These are phyloP conservation scores for Salvia hispanica DNA, from an alignment of 257 asterid species.

Conservation along the genomic window DNA sequence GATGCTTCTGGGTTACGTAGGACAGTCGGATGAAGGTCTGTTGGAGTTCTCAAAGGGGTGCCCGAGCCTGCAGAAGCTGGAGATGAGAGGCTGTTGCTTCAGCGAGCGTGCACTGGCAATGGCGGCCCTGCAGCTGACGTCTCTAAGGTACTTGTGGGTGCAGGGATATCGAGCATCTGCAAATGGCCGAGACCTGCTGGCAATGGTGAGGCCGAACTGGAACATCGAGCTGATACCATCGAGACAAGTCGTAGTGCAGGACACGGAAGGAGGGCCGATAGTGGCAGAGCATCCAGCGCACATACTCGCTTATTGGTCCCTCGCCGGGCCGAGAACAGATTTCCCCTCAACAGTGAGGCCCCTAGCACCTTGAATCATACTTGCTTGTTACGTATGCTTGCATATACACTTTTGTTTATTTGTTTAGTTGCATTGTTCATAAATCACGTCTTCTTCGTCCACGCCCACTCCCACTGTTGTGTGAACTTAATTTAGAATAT, in stretches of 20 bases:
- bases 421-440: conserved; percentile 25
- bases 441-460: neutral
- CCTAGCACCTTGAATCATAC: conserved; percentile 30
- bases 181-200: conserved; percentile 48
- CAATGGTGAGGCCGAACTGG: conserved; percentile 77
- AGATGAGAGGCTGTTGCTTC: conserved; percentile 80
- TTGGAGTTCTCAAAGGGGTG: conserved; percentile 78
- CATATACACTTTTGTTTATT: neutral
- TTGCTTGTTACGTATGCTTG: neutral
- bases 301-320: conserved; percentile 83
- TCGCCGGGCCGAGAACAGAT: conserved; percentile 84
- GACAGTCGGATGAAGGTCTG: conserved; percentile 79
- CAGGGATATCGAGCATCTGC: conserved; percentile 69
- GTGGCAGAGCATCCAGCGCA: conserved; percentile 72
- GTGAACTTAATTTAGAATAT: conserved; percentile 15
- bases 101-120: conserved; percentile 73
- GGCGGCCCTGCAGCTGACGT: conserved; percentile 54
- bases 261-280: conserved; percentile 30
- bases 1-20: conserved; percentile 89
- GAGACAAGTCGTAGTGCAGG: conserved; percentile 40
- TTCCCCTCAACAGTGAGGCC: conserved; percentile 64
- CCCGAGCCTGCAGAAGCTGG: conserved; percentile 74
- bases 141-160: conserved; percentile 82
- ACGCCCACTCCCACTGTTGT: neutral
- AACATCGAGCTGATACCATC: conserved; percentile 80